Evolutionary conservation across 768 basidiomycete genomes (phyloP), one percentile per base, ranked within the genome.

Genomic region (Serpula lacrymans): DNA sequence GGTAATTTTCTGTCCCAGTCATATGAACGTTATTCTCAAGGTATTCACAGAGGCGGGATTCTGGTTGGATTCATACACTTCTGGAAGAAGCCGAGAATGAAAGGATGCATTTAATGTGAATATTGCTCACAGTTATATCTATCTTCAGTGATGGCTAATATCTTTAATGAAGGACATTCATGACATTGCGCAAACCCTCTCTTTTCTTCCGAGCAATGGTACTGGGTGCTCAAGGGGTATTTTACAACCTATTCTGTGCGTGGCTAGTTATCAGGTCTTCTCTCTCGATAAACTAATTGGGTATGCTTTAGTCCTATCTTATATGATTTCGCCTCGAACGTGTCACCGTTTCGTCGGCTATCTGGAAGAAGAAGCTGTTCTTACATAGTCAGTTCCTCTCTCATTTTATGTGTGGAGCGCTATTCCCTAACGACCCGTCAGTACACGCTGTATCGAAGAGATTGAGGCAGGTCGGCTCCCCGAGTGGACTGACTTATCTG

Each of bases 1-100:
- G 87, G 87, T 87, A 52, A 52, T 70, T 34, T 52, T 42, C n/a
- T n/a, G n/a, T 11, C 6, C 10, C 35, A 31, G 38, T 42, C 34
- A 47, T 45, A 39, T 21, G 20, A 11, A 24, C 30, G 39, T 28
- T 39, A 48, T 43, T 13, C 12, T 47, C 26, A 30, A 21, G 27
- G 20, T 23, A 29, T 41, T 32, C n/a, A 30, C 46, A 78, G 70
- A 63, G 69, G 50, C 70, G 75, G 43, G 76, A 79, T 52, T 70
- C 70, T 20, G 73, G 78, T 26, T 93, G 92, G 92, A 96, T 96
- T 48, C 89, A 93, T 59, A 94, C 91, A 5, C 77, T 91, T 31
- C 68, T 96, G 13, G 86, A 92, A 58, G 95, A 96, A 67, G 92
- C 93, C 10, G 92, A 98, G 58, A 98, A 98, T 58, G 95, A 99